Evolutionary conservation across 371 early-diverging fungal genomes (phyloP).

Genomic region (Rhizomucor pusillus): DNA sequence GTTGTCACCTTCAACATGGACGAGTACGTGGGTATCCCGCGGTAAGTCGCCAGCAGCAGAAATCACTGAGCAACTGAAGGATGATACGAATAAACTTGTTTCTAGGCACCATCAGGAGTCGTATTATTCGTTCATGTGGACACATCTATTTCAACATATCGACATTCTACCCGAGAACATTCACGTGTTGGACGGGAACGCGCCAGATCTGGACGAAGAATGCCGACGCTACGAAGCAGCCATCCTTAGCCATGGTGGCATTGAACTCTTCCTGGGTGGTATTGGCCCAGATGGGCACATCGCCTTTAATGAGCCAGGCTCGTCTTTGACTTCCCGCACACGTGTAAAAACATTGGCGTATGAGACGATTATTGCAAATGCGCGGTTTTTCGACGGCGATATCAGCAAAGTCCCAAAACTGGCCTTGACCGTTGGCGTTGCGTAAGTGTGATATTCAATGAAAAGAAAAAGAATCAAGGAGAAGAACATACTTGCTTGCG

Average conservation of each 20-base stretch:
- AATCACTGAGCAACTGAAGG: not conserved
- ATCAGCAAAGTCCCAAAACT: conserved; percentile 87
- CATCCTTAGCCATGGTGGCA: conserved; percentile 76
- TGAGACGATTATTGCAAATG: conserved; percentile 88
- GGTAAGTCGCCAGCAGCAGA: conserved; percentile 2
- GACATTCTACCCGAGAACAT: conserved; percentile 79
- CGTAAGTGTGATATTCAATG: conserved; percentile 33
- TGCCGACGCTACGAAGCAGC: conserved; percentile 78
- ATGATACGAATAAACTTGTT: not conserved
- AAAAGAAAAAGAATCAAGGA: not conserved
- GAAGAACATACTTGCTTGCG: not conserved
- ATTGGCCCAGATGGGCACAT: conserved; percentile 92
- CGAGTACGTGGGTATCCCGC: conserved; percentile 56
- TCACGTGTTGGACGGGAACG: conserved; percentile 83
- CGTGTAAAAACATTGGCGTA: conserved; percentile 89
- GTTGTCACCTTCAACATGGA: conserved; percentile 79
- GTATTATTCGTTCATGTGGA: conserved; percentile 90
- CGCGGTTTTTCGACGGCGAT: conserved; percentile 86
- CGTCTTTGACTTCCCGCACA: conserved; percentile 79
- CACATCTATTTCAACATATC: conserved; percentile 78
- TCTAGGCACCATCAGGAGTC: conserved; percentile 74
- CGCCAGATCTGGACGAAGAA: conserved; percentile 75
- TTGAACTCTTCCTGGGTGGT: conserved; percentile 80
- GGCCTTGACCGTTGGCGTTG: conserved; percentile 87
- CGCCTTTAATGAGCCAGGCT: conserved; percentile 92